Percentiles rank a stretch among this genome's conserved stretches.
phyloP scores from a whole-genome alignment of 106 monocot genomes.

The Acorus calamus region DNA sequence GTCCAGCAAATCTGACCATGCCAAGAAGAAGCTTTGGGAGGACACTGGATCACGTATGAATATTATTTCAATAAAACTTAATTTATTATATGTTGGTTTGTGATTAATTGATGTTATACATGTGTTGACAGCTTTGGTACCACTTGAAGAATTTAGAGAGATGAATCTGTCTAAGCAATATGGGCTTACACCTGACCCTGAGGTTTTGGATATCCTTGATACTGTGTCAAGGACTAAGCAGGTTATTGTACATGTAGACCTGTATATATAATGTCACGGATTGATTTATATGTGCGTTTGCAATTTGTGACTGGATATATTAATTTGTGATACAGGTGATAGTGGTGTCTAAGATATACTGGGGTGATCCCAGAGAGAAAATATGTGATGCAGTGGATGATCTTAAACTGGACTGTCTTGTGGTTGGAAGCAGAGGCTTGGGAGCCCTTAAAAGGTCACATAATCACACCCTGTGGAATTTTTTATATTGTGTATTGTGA shows the following conservation, averaged over 20 bases:
- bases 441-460: conserved; percentile 44
- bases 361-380: conserved; percentile 56
- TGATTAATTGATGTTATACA: background rate
- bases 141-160: conserved; percentile 17
- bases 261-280: too few species aligned
- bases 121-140: conserved; percentile 16
- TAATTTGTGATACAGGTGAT: conserved; percentile 8
- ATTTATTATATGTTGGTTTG: background rate
- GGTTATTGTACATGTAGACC: background rate
- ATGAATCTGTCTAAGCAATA: conserved; percentile 9
- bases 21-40: conserved; percentile 16
- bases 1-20: conserved; percentile 9
- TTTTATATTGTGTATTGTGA: too few species aligned
- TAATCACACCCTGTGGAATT: background rate
- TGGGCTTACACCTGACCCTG: conserved; percentile 9
- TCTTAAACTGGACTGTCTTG: conserved; percentile 37
- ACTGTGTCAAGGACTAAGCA: conserved; percentile 1
- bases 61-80: background rate
- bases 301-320: too few species aligned
- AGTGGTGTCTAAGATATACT: conserved; percentile 40
- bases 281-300: too few species aligned
- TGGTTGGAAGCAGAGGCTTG: conserved; percentile 48
- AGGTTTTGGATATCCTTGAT: conserved; percentile 20
- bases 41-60: conserved; percentile 18
- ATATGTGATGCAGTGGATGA: conserved; percentile 46